These are phyloP conservation scores for Sporothrix phasma DNA, from an alignment of 2,329 filamentous ascomycete genomes.

Conservation along the genomic window DNA sequence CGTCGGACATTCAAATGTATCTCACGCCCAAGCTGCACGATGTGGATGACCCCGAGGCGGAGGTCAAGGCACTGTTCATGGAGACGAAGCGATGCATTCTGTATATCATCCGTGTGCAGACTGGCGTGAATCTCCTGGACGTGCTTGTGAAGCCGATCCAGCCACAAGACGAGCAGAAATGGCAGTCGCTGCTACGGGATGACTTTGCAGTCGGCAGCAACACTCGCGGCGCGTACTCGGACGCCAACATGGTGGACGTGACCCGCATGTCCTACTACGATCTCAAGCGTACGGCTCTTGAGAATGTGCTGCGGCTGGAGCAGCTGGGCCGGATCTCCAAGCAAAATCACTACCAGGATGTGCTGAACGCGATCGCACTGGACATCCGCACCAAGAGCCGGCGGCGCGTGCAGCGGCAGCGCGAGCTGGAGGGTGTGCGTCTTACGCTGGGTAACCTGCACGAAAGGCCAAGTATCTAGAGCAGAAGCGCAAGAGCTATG, in stretches of 20 bases:
- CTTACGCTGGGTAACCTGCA: constrained; percentile 65
- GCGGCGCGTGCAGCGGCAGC: constrained; percentile 79
- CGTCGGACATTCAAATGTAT: constrained; percentile 83
- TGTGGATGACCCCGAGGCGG: constrained; percentile 83
- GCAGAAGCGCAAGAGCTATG: constrained; percentile 92
- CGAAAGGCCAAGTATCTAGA: constrained; percentile 89
- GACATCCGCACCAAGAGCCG: constrained; percentile 97
- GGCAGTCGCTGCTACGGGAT: constrained; percentile 70
- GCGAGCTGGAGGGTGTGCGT: constrained; percentile 77
- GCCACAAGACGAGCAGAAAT: constrained; percentile 80
- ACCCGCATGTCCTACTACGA: constrained; percentile 83
- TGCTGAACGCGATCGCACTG: constrained; percentile 93
- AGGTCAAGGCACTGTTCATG: constrained; percentile 89
- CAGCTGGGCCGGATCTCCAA: constrained; percentile 78
- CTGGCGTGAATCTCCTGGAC: constrained; percentile 82
- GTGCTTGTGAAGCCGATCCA: constrained; percentile 86
- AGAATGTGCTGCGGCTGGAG: constrained; percentile 88
- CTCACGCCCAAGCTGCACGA: constrained; percentile 84
- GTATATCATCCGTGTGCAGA: constrained; percentile 96
- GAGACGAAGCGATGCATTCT: constrained; percentile 95
- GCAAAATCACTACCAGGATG: constrained; percentile 89
- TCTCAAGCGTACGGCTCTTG: constrained; percentile 82
- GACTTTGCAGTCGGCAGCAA: constrained; percentile 63
- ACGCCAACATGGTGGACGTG: constrained; percentile 78
- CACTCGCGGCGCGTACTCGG: constrained; percentile 79